Percentiles rank a stretch among this genome's conserved stretches.
phyloP scores from a whole-genome alignment of 108 stramenopile species.

The Pseudonitzschia delicatissima region DNA sequence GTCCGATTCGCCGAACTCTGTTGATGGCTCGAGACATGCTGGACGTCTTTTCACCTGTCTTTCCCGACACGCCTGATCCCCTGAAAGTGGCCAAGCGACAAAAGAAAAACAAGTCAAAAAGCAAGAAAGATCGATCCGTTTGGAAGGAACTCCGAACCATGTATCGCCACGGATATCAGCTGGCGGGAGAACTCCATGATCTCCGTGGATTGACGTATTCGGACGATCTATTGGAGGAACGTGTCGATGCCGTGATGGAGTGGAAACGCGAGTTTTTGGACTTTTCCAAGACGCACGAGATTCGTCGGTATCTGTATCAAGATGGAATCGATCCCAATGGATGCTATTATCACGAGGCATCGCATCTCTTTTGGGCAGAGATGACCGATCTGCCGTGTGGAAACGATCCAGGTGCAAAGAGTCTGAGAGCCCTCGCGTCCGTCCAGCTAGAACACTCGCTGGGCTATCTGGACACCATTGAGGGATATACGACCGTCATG shows the following conservation, averaged over 20 bases:
- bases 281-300: background rate
- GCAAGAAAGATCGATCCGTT: background rate
- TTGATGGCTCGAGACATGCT: constrained; percentile 8
- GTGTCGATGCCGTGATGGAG: background rate
- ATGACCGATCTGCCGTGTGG: constrained; percentile 2
- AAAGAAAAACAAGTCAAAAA: background rate
- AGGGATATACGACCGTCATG: background rate
- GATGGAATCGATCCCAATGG: background rate
- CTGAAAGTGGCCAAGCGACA: background rate
- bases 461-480: background rate
- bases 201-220: background rate
- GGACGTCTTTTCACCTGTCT: constrained; percentile 18
- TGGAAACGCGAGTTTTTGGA: constrained; percentile 3
- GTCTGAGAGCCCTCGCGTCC: background rate
- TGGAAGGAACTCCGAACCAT: background rate
- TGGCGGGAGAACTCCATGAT: background rate
- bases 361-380: constrained; percentile 9
- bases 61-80: constrained; percentile 5
- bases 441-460: constrained; percentile 3
- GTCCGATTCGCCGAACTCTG: background rate
- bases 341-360: constrained; percentile 5
- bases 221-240: background rate
- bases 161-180: constrained; percentile 8
- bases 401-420: background rate
- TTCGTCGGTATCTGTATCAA: background rate